Evolutionary conservation across 192 early-diverging fungal species (phyloP), one percentile per base, ranked within the genome.

Genomic region (Coemansia sp.): DNA sequence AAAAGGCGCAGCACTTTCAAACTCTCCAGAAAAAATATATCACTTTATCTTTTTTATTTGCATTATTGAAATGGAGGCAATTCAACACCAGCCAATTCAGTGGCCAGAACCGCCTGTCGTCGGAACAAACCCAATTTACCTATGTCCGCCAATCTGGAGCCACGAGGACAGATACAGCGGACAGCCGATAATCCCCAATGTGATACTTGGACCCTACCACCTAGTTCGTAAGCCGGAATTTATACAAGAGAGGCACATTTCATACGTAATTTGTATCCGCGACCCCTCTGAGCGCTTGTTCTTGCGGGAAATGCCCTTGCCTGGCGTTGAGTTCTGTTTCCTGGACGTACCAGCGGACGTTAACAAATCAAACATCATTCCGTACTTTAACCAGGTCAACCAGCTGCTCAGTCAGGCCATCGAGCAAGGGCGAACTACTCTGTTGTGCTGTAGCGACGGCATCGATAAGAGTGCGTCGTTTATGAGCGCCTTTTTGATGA

Each of bases 401-500:
- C 65, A 78, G 51, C 90, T 90, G 60, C 88, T 96, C 63, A 73
- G 74, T 24, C 63, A 86, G 18, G 82, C 88, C 10, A 36, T 86
- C 3, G 44, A 41, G 18, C 42, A 67, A 15, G 76, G 78, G 36
- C 85, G 87, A 2, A 89, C 81, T 44, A 88, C 91, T 7, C 66
- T 93, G 2, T 87, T 91, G 38, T 91, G 89, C 41, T 92, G 91
- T 63, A 91, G 88, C 74, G 92, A 91, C 24, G 96, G 95, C 11
- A 92, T 97, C 60, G 93, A 92, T 5, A 85, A 95, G 66, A 90
- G 89, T 33, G 92, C 96, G 9, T 86, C 91, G 40, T 94, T 97
- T 82, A 92, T 96, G 0, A 89, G 95, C 31, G 95, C 94, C 3
- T 97, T 95, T 81, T 68, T 96, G 43, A 97, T 97, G 92, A 91